Evolutionary conservation across 192 early-diverging fungal genomes (phyloP).

Genomic region (Ramicandelaber brevisporus): DNA sequence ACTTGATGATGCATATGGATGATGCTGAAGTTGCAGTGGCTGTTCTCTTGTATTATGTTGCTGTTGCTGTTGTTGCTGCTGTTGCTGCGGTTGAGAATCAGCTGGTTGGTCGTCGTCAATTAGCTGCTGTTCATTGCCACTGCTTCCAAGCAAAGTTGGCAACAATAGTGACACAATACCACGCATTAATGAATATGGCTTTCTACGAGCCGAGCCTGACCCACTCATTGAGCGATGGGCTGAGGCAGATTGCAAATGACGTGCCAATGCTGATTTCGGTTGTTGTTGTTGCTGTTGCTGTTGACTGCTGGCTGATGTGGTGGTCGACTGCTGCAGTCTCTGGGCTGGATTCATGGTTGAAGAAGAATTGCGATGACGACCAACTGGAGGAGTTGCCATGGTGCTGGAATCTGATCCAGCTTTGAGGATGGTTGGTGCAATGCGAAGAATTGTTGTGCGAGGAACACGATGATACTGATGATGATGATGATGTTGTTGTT

Average conservation of each 20-base stretch:
- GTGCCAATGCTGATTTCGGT: not conserved
- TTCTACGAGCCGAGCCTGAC: no score
- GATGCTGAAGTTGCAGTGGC: no score
- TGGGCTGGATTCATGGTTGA: not conserved
- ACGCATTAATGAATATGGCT: no score
- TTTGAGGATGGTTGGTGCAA: slow-evolving; percentile 1
- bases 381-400: not conserved
- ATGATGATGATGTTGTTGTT: not conserved
- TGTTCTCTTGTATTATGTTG: no score
- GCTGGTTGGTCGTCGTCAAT: no score
- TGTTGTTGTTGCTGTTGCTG: not conserved
- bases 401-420: not conserved
- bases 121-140: no score
- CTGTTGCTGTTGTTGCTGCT: no score
- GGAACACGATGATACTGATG: not conserved
- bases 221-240: no score
- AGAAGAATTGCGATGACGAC: not conserved
- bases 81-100: no score
- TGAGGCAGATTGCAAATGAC: not conserved
- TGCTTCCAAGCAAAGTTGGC: no score
- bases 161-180: no score
- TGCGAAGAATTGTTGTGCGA: slow-evolving; percentile 1
- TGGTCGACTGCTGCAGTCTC: not conserved
- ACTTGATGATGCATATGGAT: no score
- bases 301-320: not conserved